Evolutionary conservation across 2,329 filamentous ascomycete species (phyloP), one percentile per base, ranked within the genome.

Genomic region (Zymoseptoria ardabiliae): DNA sequence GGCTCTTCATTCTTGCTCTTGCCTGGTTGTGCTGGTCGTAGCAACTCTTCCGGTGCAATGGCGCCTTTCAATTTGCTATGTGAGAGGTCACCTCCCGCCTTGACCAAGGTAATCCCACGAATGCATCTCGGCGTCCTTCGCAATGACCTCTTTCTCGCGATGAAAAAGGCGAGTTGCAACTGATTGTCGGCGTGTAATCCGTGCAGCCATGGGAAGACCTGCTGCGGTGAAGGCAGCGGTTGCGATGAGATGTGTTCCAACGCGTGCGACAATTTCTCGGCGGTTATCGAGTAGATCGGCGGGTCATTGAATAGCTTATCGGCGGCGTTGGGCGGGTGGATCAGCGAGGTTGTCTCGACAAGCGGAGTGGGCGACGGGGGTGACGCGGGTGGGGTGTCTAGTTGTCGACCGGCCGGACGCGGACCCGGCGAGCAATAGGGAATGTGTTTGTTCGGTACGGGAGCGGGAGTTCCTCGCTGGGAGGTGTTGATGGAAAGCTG

Each of bases 121-220:
- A 96, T 81, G 71, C 90, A 95, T 67, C 81, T 82, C 0, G 91
- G 90, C 2, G 86, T 85, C 66, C 82, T 86, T 53, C 89, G 82
- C 55, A 88, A 75, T n/a, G 83, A 79, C 61, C 86, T 88, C 69
- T 87, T 87, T 62, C 90, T 84, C 23, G 89, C 86, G 55, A 87
- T 85, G 73, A 99, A 97, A 78, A 97, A 97, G 6, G 89, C 84
- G 62, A 94, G 82, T 70, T 99, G 94, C 57, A 96, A 82, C 61
- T 90, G 86, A 70, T 99, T 99, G 62, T 88, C 85, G 0, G 90
- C 87, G 70, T 97, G 92, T 49, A 97, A 78, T 22, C 94, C 94
- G 76, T 99, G 94, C 22, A 97, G 80, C 94, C 94, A 99, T 2
- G 94, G 94, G 70, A 97, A 99, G 62, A 97, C 90, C 61, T 86